A percentile compares a stretch with the other conserved stretches of the same genome.
phyloP scores from a whole-genome alignment of 129 eudicot species.

The Escallonia rubra region DNA sequence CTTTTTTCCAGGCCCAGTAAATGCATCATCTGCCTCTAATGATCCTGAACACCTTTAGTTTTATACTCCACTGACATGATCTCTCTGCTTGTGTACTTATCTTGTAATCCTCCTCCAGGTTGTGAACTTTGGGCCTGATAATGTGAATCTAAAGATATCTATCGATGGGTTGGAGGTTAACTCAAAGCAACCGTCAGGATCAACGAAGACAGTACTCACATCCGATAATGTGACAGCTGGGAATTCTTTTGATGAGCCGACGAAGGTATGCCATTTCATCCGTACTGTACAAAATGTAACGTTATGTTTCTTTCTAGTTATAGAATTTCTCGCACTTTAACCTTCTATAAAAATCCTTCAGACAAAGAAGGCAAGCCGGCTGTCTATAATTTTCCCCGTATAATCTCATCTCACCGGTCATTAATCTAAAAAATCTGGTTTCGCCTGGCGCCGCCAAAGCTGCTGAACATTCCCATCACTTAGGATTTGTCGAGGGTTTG shows the following conservation, averaged over 20 bases:
- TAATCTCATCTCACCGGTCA: background rate
- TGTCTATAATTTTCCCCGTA: background rate
- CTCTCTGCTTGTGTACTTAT: background rate
- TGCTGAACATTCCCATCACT: no score
- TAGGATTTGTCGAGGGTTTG: no score
- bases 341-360: background rate
- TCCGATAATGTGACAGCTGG: conserved; percentile 66
- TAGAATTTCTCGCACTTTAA: background rate
- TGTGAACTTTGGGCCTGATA: conserved; percentile 60
- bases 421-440: background rate
- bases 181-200: conserved; percentile 28
- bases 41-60: background rate
- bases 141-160: conserved; percentile 47
- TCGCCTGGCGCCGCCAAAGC: no score
- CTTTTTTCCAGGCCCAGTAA: background rate
- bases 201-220: conserved; percentile 47
- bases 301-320: background rate
- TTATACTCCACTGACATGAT: background rate
- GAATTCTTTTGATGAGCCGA: conserved; percentile 65
- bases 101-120: conserved; percentile 31
- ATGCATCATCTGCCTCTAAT: background rate
- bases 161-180: conserved; percentile 42
- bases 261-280: conserved; percentile 40
- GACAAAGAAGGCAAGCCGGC: background rate
- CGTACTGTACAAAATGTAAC: background rate